These are phyloP conservation scores for Pyrenophora seminiperda DNA, from an alignment of 2,329 filamentous ascomycete genomes.

Conservation along the genomic window DNA sequence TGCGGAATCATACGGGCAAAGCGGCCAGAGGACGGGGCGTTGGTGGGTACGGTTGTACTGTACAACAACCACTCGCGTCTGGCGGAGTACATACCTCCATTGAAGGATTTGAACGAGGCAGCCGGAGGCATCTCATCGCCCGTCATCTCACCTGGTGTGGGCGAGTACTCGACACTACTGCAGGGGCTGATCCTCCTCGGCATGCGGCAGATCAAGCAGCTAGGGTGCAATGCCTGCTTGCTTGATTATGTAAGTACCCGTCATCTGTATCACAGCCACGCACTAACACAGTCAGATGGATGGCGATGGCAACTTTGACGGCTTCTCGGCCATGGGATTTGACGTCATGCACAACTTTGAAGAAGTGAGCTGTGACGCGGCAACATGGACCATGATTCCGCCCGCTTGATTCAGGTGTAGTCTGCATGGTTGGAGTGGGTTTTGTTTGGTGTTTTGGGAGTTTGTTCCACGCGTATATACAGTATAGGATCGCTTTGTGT, in stretches of 20 bases:
- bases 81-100: conserved; percentile 70
- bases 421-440: neutral
- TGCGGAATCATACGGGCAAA: conserved; percentile 87
- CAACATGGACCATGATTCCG: conserved; percentile 64
- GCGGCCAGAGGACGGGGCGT: conserved; percentile 65
- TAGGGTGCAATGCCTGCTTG: conserved; percentile 74
- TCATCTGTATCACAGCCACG: neutral
- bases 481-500: neutral
- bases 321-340: conserved; percentile 79
- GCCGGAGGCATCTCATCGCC: conserved; percentile 81
- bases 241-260: conserved; percentile 74
- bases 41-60: conserved; percentile 80
- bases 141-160: conserved; percentile 70
- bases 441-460: neutral
- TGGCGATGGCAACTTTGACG: conserved; percentile 73
- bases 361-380: conserved; percentile 73
- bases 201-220: conserved; percentile 78
- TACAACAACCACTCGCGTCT: conserved; percentile 73
- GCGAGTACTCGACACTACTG: conserved; percentile 71
- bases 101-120: conserved; percentile 64
- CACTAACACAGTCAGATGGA: conserved; percentile 62
- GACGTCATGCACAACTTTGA: conserved; percentile 79
- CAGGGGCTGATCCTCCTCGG: conserved; percentile 82
- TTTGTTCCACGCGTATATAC: neutral
- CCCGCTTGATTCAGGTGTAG: conserved; percentile 31